Conservation (phyloP, 1,284 basidiomycete species). For the Puccinia novopanici region DNA sequence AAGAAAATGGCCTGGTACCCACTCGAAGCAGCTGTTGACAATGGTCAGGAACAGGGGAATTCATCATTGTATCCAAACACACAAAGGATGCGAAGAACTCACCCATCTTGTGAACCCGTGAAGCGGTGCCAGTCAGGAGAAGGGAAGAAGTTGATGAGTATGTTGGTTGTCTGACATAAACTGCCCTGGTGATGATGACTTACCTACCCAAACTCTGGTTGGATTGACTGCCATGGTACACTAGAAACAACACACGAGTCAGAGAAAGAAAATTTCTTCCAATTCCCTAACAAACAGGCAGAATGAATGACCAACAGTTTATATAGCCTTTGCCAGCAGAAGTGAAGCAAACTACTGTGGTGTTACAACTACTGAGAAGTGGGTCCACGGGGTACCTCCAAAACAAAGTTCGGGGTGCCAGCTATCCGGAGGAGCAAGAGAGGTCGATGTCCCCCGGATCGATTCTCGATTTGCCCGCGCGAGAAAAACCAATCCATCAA, state of each 20-base stretch:
- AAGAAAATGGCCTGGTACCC: not conserved
- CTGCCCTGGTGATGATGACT: not conserved
- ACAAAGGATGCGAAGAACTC: not conserved
- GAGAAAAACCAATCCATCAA: not conserved
- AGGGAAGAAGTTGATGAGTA: not conserved
- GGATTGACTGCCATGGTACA: not conserved
- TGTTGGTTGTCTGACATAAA: not conserved
- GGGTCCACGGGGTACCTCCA: no score
- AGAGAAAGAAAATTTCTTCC: not conserved
- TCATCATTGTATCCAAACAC: not conserved
- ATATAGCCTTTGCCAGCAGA: no score
- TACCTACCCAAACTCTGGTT: slow-evolving; percentile 17
- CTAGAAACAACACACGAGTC: not conserved
- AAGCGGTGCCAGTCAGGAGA: not conserved
- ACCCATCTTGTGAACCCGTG: not conserved
- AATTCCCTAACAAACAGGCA: not conserved
- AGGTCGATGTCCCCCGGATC: not conserved
- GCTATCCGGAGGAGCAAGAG: not conserved
- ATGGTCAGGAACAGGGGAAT: not conserved
- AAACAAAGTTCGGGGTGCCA: no score
- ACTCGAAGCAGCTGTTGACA: slow-evolving; percentile 16
- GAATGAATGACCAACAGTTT: not conserved
- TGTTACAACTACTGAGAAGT: no score
- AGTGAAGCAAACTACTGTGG: no score
- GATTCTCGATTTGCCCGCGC: not conserved